Evolutionary conservation across 495 filamentous ascomycete genomes (phyloP), one percentile per base, ranked within the genome.

Genomic region (Xylaria acuta): DNA sequence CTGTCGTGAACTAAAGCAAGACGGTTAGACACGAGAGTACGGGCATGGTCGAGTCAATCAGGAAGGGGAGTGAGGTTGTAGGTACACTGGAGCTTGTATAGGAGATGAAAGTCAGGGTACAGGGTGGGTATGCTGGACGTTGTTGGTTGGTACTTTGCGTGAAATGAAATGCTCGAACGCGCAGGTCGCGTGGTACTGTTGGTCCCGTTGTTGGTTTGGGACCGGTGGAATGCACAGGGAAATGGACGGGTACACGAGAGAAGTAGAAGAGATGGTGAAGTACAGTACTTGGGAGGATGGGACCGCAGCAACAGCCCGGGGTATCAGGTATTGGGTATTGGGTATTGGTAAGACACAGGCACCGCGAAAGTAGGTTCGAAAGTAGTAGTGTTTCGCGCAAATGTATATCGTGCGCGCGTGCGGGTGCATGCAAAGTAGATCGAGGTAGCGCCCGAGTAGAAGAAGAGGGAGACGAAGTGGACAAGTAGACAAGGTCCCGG

Each of bases 351-450:
- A 70, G 58, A 70, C 58, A 70, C 58, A 40, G 51, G 67, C 12
- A 20, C 7, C 51, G 27, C 64, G 27, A n/a, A 62, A 9, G 34
- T 64, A 66, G 49, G 40, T 51, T 34, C 2, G 20, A n/a, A 66
- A 66, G 64, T 53, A 66, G 64, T 53, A 71, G 70, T 59, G 20
- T 60, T 43, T 38, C 22, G 70, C 7, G 58, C 62, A 66, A 60
- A 41, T 59, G 63, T 59, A 59, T 67, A 58, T 71, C 30, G 69
- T 56, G 62, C 49, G 70, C 63, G 63, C 47, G 53, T 38, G 60
- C 43, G 63, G 69, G 70, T 72, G 70, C 70, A 72, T 72, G 70
- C 70, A 72, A 72, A 72, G 70, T 72, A 72, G 70, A 72, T 72
- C 70, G 70, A 72, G 70, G 70, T 72, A 72, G 62, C 70, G 45